Evolutionary conservation across 306 rosid species (phyloP).

Genomic region (Hylodesmum podocarpum): DNA sequence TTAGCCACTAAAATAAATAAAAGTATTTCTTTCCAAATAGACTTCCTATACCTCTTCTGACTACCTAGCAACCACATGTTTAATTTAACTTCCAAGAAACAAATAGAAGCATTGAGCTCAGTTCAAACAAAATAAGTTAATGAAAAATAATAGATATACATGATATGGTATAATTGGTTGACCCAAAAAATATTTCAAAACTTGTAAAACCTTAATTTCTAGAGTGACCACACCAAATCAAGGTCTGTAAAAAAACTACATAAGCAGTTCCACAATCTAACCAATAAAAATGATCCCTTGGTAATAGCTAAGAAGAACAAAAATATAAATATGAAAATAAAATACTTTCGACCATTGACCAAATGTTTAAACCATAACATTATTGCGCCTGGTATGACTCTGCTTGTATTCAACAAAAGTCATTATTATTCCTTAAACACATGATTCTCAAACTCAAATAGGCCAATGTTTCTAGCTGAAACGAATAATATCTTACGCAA

Average conservation of each 20-base stretch:
- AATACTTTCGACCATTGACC: not conserved
- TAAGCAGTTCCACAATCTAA: not conserved
- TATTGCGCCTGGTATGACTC: not conserved
- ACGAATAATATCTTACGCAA: not conserved
- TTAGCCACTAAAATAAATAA: not conserved
- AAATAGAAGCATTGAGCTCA: not conserved
- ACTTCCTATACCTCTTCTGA: not conserved
- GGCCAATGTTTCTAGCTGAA: not conserved
- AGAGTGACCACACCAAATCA: conserved; percentile 7
- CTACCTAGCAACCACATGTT: not conserved
- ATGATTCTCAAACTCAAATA: not conserved
- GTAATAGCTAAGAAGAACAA: conserved; percentile 12
- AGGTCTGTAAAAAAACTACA: not conserved
- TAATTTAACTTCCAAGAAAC: not conserved
- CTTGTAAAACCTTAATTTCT: not conserved
- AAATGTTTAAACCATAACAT: conserved; percentile 16
- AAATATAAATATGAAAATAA: not conserved
- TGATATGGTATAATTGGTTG: not conserved
- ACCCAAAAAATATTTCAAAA: not conserved
- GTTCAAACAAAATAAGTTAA: not conserved
- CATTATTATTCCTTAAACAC: not conserved
- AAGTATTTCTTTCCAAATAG: not conserved
- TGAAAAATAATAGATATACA: not conserved
- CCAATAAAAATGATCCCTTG: not conserved
- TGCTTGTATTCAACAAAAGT: conserved; percentile 24